Evolutionary conservation across 768 basidiomycete genomes (phyloP).

Genomic region (Lactarius tabidus): DNA sequence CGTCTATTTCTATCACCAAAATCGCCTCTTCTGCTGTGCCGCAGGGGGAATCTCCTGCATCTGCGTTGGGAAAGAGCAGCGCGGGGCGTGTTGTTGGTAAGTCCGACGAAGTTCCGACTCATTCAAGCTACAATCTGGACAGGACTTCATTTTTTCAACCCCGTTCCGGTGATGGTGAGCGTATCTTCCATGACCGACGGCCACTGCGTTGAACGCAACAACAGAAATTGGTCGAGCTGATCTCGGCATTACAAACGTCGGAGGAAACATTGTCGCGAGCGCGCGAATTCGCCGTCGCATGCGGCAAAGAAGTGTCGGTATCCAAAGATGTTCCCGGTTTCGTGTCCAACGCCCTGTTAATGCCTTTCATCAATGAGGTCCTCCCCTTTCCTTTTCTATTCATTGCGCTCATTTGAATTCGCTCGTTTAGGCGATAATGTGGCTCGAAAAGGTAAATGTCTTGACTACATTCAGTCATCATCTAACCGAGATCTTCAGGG

Average conservation of each 20-base stretch:
- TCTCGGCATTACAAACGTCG: conserved; percentile 89
- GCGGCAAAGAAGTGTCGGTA: conserved; percentile 90
- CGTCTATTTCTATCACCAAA: conserved; percentile 92
- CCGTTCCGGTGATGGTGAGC: conserved; percentile 89
- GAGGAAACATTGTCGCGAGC: conserved; percentile 70
- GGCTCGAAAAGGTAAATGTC: conserved; percentile 70
- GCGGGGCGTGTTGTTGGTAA: conserved; percentile 79
- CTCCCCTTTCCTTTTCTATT: conserved; percentile 15
- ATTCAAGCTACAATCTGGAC: conserved; percentile 1
- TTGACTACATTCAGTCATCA: not conserved
- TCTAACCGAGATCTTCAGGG: conserved; percentile 37
- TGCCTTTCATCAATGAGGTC: conserved; percentile 97
- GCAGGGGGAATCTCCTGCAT: conserved; percentile 50
- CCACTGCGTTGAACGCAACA: not conserved
- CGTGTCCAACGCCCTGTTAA: conserved; percentile 90
- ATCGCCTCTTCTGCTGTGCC: conserved; percentile 79
- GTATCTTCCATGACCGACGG: not conserved
- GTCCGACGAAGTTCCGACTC: conserved; percentile 27
- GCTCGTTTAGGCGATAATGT: conserved; percentile 75
- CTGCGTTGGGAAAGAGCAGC: conserved; percentile 56
- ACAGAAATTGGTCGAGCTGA: conserved; percentile 90
- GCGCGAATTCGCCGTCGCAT: conserved; percentile 77
- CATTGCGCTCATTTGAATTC: not conserved
- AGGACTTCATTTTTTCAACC: conserved; percentile 96
- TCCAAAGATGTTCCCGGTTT: conserved; percentile 93